A percentile compares a stretch with the other conserved stretches of the same genome.
phyloP scores from a whole-genome alignment of 73 alveolate genomes.

The Paramecium octaurelia region DNA sequence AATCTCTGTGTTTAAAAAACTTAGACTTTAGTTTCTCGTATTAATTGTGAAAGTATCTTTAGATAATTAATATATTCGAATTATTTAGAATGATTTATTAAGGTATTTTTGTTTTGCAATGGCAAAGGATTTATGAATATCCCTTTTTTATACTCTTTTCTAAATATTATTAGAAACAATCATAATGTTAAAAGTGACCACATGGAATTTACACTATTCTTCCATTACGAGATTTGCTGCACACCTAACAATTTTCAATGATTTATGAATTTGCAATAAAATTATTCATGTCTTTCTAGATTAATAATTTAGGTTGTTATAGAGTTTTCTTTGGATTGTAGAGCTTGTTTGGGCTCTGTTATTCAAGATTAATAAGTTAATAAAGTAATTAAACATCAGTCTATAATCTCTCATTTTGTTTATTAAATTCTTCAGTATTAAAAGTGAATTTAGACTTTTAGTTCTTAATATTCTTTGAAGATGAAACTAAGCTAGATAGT shows the following conservation, averaged over 20 bases:
- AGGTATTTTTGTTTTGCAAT: background rate
- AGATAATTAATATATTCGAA: background rate
- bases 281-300: background rate
- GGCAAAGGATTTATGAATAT: background rate
- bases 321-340: background rate
- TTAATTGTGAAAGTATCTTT: background rate
- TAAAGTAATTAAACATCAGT: background rate
- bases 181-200: background rate
- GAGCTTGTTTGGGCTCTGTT: background rate
- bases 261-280: background rate
- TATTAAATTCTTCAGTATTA: background rate
- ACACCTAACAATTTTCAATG: background rate
- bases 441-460: background rate
- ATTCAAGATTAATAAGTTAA: background rate
- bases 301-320: background rate
- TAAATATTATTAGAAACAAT: background rate
- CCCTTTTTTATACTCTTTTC: background rate
- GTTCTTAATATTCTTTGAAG: background rate
- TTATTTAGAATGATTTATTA: background rate
- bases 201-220: background rate
- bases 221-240: background rate
- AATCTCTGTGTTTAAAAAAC: background rate
- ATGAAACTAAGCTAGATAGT: background rate
- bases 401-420: background rate
- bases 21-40: background rate